phyloP scores from a whole-genome alignment of 2,329 filamentous ascomycete species.

The Cladophialophora psammophila region DNA sequence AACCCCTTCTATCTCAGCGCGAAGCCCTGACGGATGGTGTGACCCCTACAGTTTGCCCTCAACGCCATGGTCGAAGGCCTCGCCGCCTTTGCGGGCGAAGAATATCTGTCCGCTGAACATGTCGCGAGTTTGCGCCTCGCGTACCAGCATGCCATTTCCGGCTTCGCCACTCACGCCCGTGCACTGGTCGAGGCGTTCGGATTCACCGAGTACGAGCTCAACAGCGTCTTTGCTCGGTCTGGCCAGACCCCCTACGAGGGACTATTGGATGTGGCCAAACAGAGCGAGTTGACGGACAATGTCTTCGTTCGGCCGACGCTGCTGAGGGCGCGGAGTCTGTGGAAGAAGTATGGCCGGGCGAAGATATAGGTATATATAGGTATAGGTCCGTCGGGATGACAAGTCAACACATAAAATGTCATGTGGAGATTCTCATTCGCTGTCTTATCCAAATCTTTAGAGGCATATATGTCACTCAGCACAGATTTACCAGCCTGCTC shows the following conservation, averaged over 20 bases:
- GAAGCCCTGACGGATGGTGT: too few relatives aligned
- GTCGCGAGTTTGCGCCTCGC: slow-evolving; percentile 29
- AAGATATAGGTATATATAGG: slow-evolving; percentile 24
- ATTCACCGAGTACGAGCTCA: slow-evolving; percentile 41
- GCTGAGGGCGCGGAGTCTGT: slow-evolving; percentile 36
- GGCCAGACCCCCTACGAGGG: slow-evolving; percentile 40
- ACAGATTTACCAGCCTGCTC: slow-evolving; percentile 26
- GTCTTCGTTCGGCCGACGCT: slow-evolving; percentile 34
- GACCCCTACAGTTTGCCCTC: slow-evolving; percentile 33
- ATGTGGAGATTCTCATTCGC: not conserved
- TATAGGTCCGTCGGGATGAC: too few relatives aligned
- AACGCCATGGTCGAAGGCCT: slow-evolving; percentile 31
- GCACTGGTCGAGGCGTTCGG: slow-evolving; percentile 38
- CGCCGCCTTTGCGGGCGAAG: slow-evolving; percentile 31
- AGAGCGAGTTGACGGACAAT: slow-evolving; percentile 40
- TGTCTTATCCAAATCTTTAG: too few relatives aligned
- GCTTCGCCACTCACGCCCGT: slow-evolving; percentile 28
- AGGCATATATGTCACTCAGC: slow-evolving; percentile 30
- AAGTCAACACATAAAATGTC: not conserved
- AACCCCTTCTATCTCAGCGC: not conserved
- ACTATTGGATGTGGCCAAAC: slow-evolving; percentile 36
- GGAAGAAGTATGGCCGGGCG: slow-evolving; percentile 33
- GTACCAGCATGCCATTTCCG: slow-evolving; percentile 34
- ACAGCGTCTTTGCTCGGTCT: slow-evolving; percentile 38
- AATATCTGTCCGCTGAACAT: slow-evolving; percentile 12